phyloP scores from a whole-genome alignment of 306 rosid species.

The Castanea crenata region DNA sequence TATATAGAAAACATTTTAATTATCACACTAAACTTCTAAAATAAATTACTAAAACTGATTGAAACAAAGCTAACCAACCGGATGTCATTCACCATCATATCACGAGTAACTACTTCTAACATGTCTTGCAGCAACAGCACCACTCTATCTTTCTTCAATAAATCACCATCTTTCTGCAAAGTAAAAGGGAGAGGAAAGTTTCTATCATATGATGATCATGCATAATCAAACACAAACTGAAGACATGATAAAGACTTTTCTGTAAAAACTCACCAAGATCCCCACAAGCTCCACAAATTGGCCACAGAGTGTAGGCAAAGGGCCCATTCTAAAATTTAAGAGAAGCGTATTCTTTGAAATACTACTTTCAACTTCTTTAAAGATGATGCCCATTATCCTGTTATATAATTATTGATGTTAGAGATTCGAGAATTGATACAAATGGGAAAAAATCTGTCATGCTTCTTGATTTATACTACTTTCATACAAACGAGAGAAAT shows the following conservation, averaged over 20 bases:
- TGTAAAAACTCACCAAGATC: constrained; percentile 66
- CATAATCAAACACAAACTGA: constrained; percentile 20
- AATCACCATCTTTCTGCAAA: constrained; percentile 68
- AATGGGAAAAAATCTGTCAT: constrained; percentile 14
- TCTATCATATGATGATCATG: constrained; percentile 16
- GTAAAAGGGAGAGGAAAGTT: constrained; percentile 30
- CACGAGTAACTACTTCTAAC: constrained; percentile 96
- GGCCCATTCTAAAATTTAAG: constrained; percentile 78
- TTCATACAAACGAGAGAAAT: constrained; percentile 7
- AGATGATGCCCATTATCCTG: constrained; percentile 83
- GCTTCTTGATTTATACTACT: constrained; percentile 19
- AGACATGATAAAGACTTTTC: constrained; percentile 17
- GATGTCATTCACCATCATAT: constrained; percentile 86
- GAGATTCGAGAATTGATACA: constrained; percentile 16
- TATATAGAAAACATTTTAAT: background rate
- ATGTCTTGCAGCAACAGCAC: constrained; percentile 91
- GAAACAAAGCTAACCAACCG: constrained; percentile 51
- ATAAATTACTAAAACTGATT: constrained; percentile 13
- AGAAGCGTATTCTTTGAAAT: constrained; percentile 80
- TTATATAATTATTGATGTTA: constrained; percentile 35
- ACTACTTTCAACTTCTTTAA: constrained; percentile 82
- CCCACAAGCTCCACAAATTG: constrained; percentile 87
- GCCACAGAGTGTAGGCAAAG: constrained; percentile 77
- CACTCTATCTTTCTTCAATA: constrained; percentile 59
- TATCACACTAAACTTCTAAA: background rate